phyloP scores from a whole-genome alignment of 495 filamentous ascomycete genomes.

The Tuber borchii region DNA sequence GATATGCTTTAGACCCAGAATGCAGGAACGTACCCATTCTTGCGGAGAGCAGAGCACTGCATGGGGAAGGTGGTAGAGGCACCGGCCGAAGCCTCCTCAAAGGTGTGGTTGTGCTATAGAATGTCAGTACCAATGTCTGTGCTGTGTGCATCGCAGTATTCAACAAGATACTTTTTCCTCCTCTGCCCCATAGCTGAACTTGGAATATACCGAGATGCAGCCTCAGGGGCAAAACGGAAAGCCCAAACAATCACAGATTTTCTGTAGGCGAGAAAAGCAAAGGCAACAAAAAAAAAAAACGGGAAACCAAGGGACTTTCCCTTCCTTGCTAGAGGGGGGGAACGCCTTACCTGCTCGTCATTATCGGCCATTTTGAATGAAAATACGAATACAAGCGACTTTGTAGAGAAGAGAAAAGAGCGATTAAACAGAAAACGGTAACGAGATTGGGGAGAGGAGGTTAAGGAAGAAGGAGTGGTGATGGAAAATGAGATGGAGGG shows the following conservation, averaged over 20 bases:
- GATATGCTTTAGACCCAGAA: slow-evolving; percentile 3
- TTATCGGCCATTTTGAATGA: slow-evolving; percentile 52
- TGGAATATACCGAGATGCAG: background rate
- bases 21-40: slow-evolving; percentile 67
- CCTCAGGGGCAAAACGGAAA: slow-evolving; percentile 11
- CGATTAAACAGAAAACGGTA: slow-evolving; percentile 22
- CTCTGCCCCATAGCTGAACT: background rate
- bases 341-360: slow-evolving; percentile 53
- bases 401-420: slow-evolving; percentile 36
- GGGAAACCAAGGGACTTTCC: slow-evolving; percentile 7
- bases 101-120: slow-evolving; percentile 75
- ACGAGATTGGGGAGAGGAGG: slow-evolving; percentile 21
- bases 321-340: background rate
- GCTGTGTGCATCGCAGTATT: background rate
- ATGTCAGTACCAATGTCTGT: slow-evolving; percentile 17
- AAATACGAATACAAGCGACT: slow-evolving; percentile 40
- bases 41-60: slow-evolving; percentile 98
- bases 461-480: slow-evolving; percentile 37
- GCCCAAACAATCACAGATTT: slow-evolving; percentile 40
- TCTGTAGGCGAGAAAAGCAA: slow-evolving; percentile 21
- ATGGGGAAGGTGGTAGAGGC: slow-evolving; percentile 90
- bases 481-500: slow-evolving; percentile 36
- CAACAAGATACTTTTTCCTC: slow-evolving; percentile 14
- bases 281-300: slow-evolving; percentile 12
- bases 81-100: slow-evolving; percentile 87